A percentile compares a stretch with the other conserved stretches of the same genome.
Conservation (phyloP, 768 basidiomycete genomes). For the Pleurotus pulmonarius region DNA sequence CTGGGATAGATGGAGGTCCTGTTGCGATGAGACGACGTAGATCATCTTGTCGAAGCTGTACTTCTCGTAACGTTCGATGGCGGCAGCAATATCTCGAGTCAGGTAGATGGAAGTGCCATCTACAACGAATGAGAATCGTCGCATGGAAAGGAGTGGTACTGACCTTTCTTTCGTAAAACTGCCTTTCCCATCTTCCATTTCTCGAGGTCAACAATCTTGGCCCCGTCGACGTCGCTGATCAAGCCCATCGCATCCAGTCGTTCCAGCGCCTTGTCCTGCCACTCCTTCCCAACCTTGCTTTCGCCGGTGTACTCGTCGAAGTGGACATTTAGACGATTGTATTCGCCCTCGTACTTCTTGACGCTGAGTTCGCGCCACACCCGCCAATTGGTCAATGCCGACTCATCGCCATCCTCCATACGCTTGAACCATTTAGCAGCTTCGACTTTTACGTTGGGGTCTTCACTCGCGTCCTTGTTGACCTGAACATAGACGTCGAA, state of each 20-base stretch:
- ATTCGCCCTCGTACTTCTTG: constrained; percentile 84
- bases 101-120: constrained; percentile 94
- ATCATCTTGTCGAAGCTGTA: constrained; percentile 89
- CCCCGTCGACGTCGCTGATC: constrained; percentile 74
- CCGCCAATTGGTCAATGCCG: constrained; percentile 82
- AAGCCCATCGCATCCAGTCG: constrained; percentile 69
- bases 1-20: constrained; percentile 85
- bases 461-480: constrained; percentile 75
- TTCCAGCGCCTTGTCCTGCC: constrained; percentile 69
- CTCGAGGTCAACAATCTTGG: constrained; percentile 82
- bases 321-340: constrained; percentile 81
- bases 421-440: constrained; percentile 89
- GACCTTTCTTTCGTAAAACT: constrained; percentile 83
- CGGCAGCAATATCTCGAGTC: constrained; percentile 93
- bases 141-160: constrained; percentile 11
- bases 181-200: constrained; percentile 91
- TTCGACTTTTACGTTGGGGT: constrained; percentile 67
- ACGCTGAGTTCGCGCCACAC: constrained; percentile 91
- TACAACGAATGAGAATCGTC: constrained; percentile 21
- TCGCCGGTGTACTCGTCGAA: constrained; percentile 95
- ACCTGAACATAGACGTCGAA: constrained; percentile 95
- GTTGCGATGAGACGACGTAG: constrained; percentile 86
- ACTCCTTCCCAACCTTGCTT: constrained; percentile 70
- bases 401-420: constrained; percentile 92
- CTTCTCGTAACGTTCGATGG: constrained; percentile 87